phyloP scores from a whole-genome alignment of 345 rosid species.

The Populus ilicifolia region DNA sequence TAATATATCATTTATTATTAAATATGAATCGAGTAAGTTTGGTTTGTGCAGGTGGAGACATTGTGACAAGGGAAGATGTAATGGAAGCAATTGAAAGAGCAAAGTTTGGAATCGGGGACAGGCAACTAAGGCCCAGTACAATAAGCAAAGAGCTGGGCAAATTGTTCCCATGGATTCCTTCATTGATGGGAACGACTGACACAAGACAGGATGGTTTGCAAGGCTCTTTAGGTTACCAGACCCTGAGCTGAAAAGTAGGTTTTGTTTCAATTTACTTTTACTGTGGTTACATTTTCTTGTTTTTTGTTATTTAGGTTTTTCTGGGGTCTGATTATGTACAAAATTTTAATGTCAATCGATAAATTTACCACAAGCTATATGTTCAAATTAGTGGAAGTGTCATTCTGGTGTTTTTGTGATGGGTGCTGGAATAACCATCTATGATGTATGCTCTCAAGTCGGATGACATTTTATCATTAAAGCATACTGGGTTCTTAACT shows the following conservation, averaged over 20 bases:
- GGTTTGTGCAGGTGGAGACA: slow-evolving; percentile 57
- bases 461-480: too few relatives aligned
- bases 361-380: slow-evolving; percentile 2
- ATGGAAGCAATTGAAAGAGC: slow-evolving; percentile 98
- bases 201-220: slow-evolving; percentile 52
- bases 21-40: background rate
- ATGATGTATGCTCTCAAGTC: background rate
- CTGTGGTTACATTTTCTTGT: background rate
- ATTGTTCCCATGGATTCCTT: slow-evolving; percentile 89
- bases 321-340: slow-evolving; percentile 10
- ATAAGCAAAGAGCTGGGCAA: slow-evolving; percentile 76
- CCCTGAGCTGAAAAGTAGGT: slow-evolving; percentile 56
- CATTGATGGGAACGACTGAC: slow-evolving; percentile 58
- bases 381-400: background rate
- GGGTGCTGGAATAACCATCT: slow-evolving; percentile 2
- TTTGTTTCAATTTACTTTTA: slow-evolving; percentile 4
- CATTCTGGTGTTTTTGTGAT: background rate
- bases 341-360: slow-evolving; percentile 9
- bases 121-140: slow-evolving; percentile 44
- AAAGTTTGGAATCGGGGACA: slow-evolving; percentile 75
- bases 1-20: background rate
- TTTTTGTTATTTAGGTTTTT: background rate
- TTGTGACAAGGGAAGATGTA: slow-evolving; percentile 78
- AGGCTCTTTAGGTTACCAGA: slow-evolving; percentile 82
- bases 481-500: background rate